Base-by-base conservation (phyloP, 768 basidiomycete species). In the Agrocybe chaxingu region DNA sequence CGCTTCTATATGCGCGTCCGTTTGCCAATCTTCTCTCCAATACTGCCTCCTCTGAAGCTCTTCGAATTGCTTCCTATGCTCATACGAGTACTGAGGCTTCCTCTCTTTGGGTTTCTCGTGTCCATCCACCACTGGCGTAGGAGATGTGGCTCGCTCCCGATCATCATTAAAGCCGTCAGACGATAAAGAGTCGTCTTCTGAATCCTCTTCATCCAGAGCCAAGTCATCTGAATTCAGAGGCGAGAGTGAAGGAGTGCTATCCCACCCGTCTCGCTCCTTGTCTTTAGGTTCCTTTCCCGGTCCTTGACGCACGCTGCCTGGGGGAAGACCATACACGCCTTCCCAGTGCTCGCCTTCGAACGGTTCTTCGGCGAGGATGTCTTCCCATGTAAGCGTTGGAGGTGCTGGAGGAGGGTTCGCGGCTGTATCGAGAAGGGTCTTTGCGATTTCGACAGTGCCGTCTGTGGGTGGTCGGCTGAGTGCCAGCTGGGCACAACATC, bases 341-440 rank as follows among this genome's bases (percentile, higher is more conserved):
- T 88, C 79, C 89, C 89, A 92, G 59, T 92, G 90, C 53, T 92
- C 82, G 11, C 87, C 91, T 65, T 92, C 87, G 53, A 89, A 87
- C 3, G 89, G 88, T 50, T 92, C 90, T 58, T 90, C 89, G 1
- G 78, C 78, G 11, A 92, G 75, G 45, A 93, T 92, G n/a, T 82
- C 76, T 52, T 76, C 72, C 91, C 91, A 93, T 3, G 86, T 89
- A 6, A 90, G 66, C 1, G 71, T 58, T 3, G 71, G 63, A 6
- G 71, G 64, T 1, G 67, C 58, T 3, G 66, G 57, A 1, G 70
- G 69, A 18, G 81, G 82, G 51, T 83, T 74, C 19, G 62, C 66
- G 10, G 77, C 62, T 1, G 57, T 62, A 30, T 84, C 69, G 5
- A 85, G 70, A 55, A 79, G 82, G 0, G 65, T 51, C 4, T 81